Conservation (phyloP, 805 yeast species). For the Barnettozyma sucrosica region DNA sequence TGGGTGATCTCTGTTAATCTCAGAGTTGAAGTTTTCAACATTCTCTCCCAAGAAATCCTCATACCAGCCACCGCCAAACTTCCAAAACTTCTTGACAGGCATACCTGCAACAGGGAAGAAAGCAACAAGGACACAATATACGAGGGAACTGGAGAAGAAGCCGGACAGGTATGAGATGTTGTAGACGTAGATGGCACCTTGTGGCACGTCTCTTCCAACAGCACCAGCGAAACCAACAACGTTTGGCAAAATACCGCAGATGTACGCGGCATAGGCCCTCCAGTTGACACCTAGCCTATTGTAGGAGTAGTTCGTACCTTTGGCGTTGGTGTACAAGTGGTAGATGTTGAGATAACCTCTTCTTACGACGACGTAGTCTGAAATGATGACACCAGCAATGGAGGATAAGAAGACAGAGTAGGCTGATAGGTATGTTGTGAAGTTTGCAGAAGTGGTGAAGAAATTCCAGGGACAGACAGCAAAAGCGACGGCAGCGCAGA, state of each 20-base stretch:
- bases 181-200: constrained; percentile 71
- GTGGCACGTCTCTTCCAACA: constrained; percentile 69
- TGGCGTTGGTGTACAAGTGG: constrained; percentile 52
- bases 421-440: constrained; percentile 75
- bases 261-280: constrained; percentile 78
- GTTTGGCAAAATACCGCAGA: constrained; percentile 76
- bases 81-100: constrained; percentile 35
- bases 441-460: constrained; percentile 59
- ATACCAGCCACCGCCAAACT: constrained; percentile 43
- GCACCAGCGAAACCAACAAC: constrained; percentile 87
- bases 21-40: constrained; percentile 13
- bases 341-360: constrained; percentile 61
- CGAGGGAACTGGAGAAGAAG: constrained; percentile 48
- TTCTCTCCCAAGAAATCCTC: constrained; percentile 22
- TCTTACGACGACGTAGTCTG: constrained; percentile 68
- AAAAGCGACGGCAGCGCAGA: constrained; percentile 68
- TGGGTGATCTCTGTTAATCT: constrained; percentile 17
- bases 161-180: constrained; percentile 75
- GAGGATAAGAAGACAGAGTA: constrained; percentile 79
- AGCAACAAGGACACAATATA: constrained; percentile 48
- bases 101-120: constrained; percentile 48
- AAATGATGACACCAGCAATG: constrained; percentile 69
- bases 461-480: constrained; percentile 83
- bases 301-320: constrained; percentile 49
- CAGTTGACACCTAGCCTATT: constrained; percentile 64